Evolutionary conservation across 2,329 filamentous ascomycete genomes (phyloP).

Genomic region (Diplocarpon mali): DNA sequence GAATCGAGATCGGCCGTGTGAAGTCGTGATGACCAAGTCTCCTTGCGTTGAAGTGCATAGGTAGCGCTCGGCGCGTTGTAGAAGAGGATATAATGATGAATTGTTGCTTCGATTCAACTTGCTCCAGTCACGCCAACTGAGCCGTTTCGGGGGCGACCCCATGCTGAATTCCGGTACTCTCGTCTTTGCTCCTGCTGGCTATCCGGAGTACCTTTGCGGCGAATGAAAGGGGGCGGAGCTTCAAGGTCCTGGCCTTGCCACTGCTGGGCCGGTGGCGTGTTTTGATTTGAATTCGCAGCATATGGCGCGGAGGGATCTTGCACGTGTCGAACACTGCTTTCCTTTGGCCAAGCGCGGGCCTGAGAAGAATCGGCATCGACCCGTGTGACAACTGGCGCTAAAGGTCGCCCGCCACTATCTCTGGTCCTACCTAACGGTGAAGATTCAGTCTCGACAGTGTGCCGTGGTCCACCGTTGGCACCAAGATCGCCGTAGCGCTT

Average conservation of each 20-base stretch:
- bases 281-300: constrained; percentile 30
- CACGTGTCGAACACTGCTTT: constrained; percentile 73
- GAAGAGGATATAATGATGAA: constrained; percentile 19
- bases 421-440: constrained; percentile 42
- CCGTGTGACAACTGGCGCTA: constrained; percentile 46
- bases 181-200: constrained; percentile 22
- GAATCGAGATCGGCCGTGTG: constrained; percentile 14
- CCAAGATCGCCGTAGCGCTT: constrained; percentile 80
- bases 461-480: constrained; percentile 37
- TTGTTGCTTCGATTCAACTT: constrained; percentile 15
- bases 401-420: constrained; percentile 35
- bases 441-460: constrained; percentile 49
- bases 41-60: constrained; percentile 5
- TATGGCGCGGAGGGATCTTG: constrained; percentile 42
- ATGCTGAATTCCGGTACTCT: constrained; percentile 27
- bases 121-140: constrained; percentile 27
- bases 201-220: constrained; percentile 26
- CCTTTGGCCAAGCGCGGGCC: constrained; percentile 62
- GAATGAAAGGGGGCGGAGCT: constrained; percentile 18
- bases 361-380: constrained; percentile 82
- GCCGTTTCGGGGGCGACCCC: constrained; percentile 27
- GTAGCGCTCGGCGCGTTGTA: constrained; percentile 11
- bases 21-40: constrained; percentile 9
- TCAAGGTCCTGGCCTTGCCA: constrained; percentile 29
- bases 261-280: constrained; percentile 39